Evolutionary conservation across 805 yeast species (phyloP), one percentile per base, ranked within the genome.

Genomic region (Kodamaea neixiangensis): DNA sequence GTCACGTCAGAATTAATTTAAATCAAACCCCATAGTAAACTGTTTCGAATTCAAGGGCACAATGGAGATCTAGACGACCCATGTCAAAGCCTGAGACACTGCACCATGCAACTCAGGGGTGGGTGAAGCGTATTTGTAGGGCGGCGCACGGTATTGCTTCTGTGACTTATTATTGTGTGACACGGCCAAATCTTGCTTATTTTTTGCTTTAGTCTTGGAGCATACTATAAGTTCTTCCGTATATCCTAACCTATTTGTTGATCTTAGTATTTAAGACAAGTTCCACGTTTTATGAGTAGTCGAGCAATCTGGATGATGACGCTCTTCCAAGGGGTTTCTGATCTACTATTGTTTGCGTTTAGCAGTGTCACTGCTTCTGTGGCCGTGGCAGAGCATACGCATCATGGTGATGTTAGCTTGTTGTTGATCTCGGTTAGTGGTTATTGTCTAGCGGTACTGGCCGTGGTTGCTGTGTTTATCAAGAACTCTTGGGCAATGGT

Each of bases 371-470:
- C 22, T 15, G 49, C 49, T 7, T 47, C 49, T 5, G 19, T 18
- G 3, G 40, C 49, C 3, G 22, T 40, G 14, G 40, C 41, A 39
- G 33, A 42, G 33, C 31, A 47, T 39, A 14, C 15, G 1, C 39
- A 22, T 10, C 20, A 21, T 14, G 21, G 37, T 20, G 29, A 15
- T 33, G 22, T 25, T 4, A n/a, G 18, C 17, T n/a, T 47, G 34
- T 34, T 47, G n/a, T 40, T 47, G 45, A 20, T 47, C 13, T 33
- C 34, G 15, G 29, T 47, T 4, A 47, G 49, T 33, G 49, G 49
- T 15, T 47, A 47, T 34, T 34, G 45, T n/a, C 29, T 47, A 3
- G 48, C 42, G 22, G 19, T 21, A 3, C 37, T 25, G 43, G 37
- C 43, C 5, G 5, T 45, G 7, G 42, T 25, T 11, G 42, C 20